Evolutionary conservation across 2,329 filamentous ascomycete genomes (phyloP), one percentile per base, ranked within the genome.

Genomic region (Talaromyces sp.): DNA sequence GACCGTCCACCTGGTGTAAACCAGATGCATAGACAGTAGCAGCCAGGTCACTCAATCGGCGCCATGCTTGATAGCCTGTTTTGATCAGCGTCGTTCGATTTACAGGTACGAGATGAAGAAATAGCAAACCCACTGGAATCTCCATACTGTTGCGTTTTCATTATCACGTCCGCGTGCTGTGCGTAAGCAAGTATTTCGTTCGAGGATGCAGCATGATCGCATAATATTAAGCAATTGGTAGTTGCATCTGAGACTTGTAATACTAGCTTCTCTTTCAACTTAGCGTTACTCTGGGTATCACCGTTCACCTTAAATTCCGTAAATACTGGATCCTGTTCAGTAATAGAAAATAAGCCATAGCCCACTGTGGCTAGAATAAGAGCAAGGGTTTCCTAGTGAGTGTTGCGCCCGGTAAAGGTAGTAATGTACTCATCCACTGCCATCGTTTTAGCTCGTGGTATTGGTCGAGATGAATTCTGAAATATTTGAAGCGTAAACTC

Each of bases 311-410:
- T 61, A 66, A 67, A 35, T 31, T 64, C 58, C 11, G 35, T 66
- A 49, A 75, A 69, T 65, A 78, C 68, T 3, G 74, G 72, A 25
- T 77, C 73, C 31, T 70, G 73, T 17, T 73, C 76, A 64, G 70
- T 69, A 31, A 67, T 73, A 35, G 64, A 72, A 66, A 71, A 74
- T 68, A 69, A 67, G 62, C 78, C 73, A 66, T 77, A 71, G n/a
- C 77, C 75, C 13, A 75, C 72, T n/a, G 75, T 71, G 4, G 77
- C 72, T 22, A 82, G 73, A 13, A 82, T 75, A 45, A 41, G 75
- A 73, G 70, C 71, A 45, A 72, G 62, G 49, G 69, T 70, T 49
- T 72, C 71, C 69, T 69, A 72, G 47, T 70, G 66, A 15, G 70
- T 61, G 43, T 69, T 69, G 10, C 61, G 62, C 3, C 68, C 70